Evolutionary conservation across 805 yeast species (phyloP), one percentile per base, ranked within the genome.

Genomic region (Isabelozyma heimii): DNA sequence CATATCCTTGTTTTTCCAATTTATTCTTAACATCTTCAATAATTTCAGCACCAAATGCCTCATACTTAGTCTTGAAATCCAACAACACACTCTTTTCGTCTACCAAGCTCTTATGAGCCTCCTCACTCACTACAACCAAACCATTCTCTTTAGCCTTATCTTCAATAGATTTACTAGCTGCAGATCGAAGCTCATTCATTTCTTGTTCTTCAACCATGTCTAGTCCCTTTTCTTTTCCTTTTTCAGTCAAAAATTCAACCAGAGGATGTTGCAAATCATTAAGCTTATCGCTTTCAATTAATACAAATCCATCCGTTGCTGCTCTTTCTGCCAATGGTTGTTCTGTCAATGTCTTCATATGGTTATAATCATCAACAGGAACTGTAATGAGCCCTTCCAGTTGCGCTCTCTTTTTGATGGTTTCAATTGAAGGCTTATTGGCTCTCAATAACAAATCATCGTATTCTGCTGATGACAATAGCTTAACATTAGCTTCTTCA

Each of bases 361-460:
- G 8, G 4, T 46, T 48, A 13, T 52, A 45, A 12, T 65, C 71
- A 49, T 69, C 73, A 1, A 37, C 39, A 5, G 70, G 51, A 3
- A 66, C 38, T 20, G 69, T 59, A 13, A 52, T 54, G 46, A 68
- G 52, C 0, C 75, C 76, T 46, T 62, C 59, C 2, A 50, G 52
- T 1, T 50, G 46, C 3, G 76, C 74, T 27, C 52, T 56, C 1
- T 54, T 45, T 13, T 53, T 49, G 13, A 73, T 57, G 28, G 57
- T 52, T 27, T 62, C 67, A 35, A 67, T 48, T 3, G 67, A 54
- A 8, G 68, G 67, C 47, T 61, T 68, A 28, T 62, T 56, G 1
- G 69, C 70, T 39, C 56, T 57, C 12, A 59, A 44, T 12, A 65
- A 56, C 42, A 73, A 58, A 28, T 68, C 64, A 20, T 71, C 73